Conservation (phyloP, 78 protist genomes). For the Emiliania huxleyi region DNA sequence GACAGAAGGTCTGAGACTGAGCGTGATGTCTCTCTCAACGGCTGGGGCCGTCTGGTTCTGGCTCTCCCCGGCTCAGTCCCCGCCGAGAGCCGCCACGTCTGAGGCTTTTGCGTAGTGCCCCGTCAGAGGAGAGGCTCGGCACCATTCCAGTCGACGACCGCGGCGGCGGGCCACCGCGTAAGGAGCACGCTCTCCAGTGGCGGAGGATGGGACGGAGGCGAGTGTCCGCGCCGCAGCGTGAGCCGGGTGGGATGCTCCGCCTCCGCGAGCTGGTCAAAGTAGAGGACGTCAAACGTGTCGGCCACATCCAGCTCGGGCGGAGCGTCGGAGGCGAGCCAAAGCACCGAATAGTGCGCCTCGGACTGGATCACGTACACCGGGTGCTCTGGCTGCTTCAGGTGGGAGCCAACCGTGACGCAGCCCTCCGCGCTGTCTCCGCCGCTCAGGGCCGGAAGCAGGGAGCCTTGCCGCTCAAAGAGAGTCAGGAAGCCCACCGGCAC, state of each 20-base stretch:
- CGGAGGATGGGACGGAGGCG: neutral
- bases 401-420: neutral
- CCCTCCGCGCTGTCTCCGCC: neutral
- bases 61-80: too few relatives aligned
- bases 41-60: too few relatives aligned
- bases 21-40: too few relatives aligned
- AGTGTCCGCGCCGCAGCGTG: neutral
- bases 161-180: neutral
- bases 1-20: too few relatives aligned
- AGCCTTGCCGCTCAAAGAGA: slow-evolving; percentile 40
- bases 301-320: neutral
- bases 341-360: slow-evolving; percentile 44
- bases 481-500: slow-evolving; percentile 48
- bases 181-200: neutral
- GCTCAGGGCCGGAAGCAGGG: neutral
- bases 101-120: too few relatives aligned
- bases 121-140: neutral
- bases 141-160: neutral
- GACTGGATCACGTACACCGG: slow-evolving; percentile 23
- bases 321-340: neutral
- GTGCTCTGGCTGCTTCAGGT: neutral
- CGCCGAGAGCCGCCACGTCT: too few relatives aligned
- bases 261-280: slow-evolving; percentile 32
- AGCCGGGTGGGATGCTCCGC: slow-evolving; percentile 17
- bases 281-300: neutral